Evolutionary conservation across 1,139 yeast genomes (phyloP), one percentile per base, ranked within the genome.

Genomic region (Debaryomyces subglobosus): DNA sequence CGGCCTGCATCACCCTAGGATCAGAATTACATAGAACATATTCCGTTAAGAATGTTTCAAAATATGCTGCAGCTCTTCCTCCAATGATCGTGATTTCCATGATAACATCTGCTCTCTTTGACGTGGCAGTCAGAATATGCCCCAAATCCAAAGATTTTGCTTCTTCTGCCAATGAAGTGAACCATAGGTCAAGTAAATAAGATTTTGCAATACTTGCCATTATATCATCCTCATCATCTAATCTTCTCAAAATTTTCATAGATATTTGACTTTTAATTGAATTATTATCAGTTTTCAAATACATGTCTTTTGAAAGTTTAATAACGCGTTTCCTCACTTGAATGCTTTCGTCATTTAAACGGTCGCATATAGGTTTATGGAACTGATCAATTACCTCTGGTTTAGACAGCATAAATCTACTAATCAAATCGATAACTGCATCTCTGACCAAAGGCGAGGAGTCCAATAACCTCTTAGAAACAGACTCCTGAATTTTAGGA

Each of bases 391-490:
- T 71, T 21, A 76, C 65, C 1, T 69, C 74, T 0, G 84, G 81
- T 48, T 74, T 73, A 1, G 69, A 56, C 2, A 63, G 56, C 43
- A 86, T 61, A 52, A 80, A 83, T 45, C 77, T 77, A 12, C 80
- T 77, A 25, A 89, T 67, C 45, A 90, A 72, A 40, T 89, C 96
- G 24, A 89, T 68, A 1, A 85, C 84, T 0, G 96, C 89, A 59
- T 86, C 92, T 51, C 91, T 75, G 0, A 89, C 94, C 47, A 85
- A 77, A 0, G 96, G 82, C 1, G 92, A 86, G 0, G 74, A 60
- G 54, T 88, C 94, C 5, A 61, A 65, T 34, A 89, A 66, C 44
- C 84, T 68, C 8, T 65, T 69, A 1, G 83, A 71, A 4, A 89
- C 69, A 0, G 86, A 74, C 7, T 68, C 69, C 53, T 78, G 84